Conservation (phyloP, 495 filamentous ascomycete genomes). For the Penicillium longicatenatum region DNA sequence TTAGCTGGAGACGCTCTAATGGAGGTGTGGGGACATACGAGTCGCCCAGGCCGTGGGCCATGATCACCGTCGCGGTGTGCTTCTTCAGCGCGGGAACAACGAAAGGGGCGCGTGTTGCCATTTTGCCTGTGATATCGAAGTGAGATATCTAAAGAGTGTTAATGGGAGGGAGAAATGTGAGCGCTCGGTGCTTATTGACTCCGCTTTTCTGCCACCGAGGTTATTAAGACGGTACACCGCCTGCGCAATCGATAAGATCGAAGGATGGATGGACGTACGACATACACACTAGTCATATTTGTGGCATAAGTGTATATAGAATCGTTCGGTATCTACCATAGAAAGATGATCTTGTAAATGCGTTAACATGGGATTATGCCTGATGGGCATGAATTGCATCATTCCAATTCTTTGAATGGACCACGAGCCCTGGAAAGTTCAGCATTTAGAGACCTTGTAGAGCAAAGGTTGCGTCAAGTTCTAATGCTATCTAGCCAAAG, state of each 20-base stretch:
- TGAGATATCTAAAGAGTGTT: constrained; percentile 1
- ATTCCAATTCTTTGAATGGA: too few relatives aligned
- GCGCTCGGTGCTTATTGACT: constrained; percentile 1
- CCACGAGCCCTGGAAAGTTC: too few relatives aligned
- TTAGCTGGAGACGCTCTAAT: constrained; percentile 12
- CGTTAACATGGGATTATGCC: too few relatives aligned
- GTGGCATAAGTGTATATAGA: too few relatives aligned
- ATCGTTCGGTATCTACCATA: too few relatives aligned
- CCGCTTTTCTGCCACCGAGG: constrained; percentile 35
- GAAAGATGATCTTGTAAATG: too few relatives aligned
- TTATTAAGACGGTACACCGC: constrained; percentile 13
- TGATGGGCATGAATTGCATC: too few relatives aligned
- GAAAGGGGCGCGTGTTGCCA: constrained; percentile 59
- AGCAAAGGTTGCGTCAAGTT: too few relatives aligned
- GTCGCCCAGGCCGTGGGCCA: constrained; percentile 89
- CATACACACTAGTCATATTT: too few relatives aligned
- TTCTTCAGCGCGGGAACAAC: constrained; percentile 84
- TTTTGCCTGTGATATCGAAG: constrained; percentile 30
- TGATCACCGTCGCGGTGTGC: constrained; percentile 94
- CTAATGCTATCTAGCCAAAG: too few relatives aligned
- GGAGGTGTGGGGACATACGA: constrained; percentile 44
- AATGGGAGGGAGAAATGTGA: constrained; percentile 3
- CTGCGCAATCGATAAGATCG: not conserved
- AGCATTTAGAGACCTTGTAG: too few relatives aligned
- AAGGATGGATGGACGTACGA: too few relatives aligned